phyloP scores from a whole-genome alignment of 2,329 filamentous ascomycete genomes.

The Xylaria arbuscula region DNA sequence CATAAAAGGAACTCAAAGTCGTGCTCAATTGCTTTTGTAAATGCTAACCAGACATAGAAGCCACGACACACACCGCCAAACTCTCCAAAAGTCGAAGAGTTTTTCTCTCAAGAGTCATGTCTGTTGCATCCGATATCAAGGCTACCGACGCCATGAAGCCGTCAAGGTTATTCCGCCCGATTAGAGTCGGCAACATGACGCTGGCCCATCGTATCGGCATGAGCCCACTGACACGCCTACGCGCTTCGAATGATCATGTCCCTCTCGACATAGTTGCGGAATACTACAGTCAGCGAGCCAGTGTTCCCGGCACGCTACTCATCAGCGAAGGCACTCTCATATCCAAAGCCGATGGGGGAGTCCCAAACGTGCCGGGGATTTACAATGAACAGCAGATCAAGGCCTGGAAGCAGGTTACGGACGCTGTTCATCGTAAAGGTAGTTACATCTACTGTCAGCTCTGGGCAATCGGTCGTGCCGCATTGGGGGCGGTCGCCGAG shows the following conservation, averaged over 20 bases:
- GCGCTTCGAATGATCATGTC: constrained; percentile 57
- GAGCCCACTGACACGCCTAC: constrained; percentile 64
- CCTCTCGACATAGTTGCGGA: constrained; percentile 46
- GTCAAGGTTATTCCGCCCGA: constrained; percentile 34
- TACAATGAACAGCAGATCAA: constrained; percentile 62
- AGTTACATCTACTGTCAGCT: constrained; percentile 71
- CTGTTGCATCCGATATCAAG: background rate
- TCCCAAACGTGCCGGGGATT: constrained; percentile 63
- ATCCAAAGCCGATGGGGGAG: constrained; percentile 59
- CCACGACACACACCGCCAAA: background rate
- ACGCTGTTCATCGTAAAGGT: constrained; percentile 68
- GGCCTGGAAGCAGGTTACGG: constrained; percentile 66
- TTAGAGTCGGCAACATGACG: constrained; percentile 32
- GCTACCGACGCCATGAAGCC: background rate
- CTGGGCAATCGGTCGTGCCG: constrained; percentile 69
- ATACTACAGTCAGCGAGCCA: constrained; percentile 59
- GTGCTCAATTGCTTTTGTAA: background rate
- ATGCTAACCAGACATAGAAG: background rate
- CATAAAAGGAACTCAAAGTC: background rate
- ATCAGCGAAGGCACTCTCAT: constrained; percentile 67
- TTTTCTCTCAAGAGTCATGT: background rate
- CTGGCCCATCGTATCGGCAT: constrained; percentile 46
- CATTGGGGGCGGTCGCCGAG: constrained; percentile 46
- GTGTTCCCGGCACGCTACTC: constrained; percentile 57
- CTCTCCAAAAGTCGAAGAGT: background rate